Evolutionary conservation across 2,329 filamentous ascomycete genomes (phyloP).

Genomic region (Eutypa lata): DNA sequence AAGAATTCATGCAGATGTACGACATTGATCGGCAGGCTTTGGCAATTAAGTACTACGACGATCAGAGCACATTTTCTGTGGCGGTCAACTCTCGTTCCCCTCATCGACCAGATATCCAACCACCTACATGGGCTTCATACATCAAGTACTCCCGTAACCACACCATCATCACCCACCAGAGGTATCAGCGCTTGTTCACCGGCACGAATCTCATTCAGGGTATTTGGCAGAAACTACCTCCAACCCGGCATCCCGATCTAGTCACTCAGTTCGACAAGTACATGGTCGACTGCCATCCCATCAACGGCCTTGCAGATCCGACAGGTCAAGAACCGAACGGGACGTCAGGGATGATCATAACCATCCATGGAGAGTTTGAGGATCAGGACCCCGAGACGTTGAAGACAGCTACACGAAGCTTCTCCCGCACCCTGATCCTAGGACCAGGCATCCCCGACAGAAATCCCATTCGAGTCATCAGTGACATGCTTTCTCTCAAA

Average conservation of each 20-base stretch:
- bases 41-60: conserved; percentile 69
- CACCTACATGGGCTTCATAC: conserved; percentile 67
- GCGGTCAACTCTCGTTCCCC: conserved; percentile 62
- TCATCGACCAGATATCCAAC: conserved; percentile 42
- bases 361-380: conserved; percentile 80
- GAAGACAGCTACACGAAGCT: conserved; percentile 66
- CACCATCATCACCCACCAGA: conserved; percentile 60
- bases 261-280: conserved; percentile 66
- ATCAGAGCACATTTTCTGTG: conserved; percentile 70
- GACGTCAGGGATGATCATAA: conserved; percentile 75
- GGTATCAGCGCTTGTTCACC: conserved; percentile 63
- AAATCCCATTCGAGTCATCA: conserved; percentile 70
- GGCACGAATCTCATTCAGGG: conserved; percentile 64
- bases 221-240: conserved; percentile 67
- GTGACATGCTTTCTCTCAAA: conserved; percentile 73
- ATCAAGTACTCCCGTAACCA: conserved; percentile 78
- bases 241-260: conserved; percentile 72
- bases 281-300: conserved; percentile 76
- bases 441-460: conserved; percentile 67
- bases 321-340: conserved; percentile 60
- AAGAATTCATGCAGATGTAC: conserved; percentile 70
- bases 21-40: conserved; percentile 68
- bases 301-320: conserved; percentile 69
- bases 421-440: conserved; percentile 77
- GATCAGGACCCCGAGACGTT: conserved; percentile 60